Evolutionary conservation across 2,329 filamentous ascomycete species (phyloP).

Genomic region (Hypoxylon sp.): DNA sequence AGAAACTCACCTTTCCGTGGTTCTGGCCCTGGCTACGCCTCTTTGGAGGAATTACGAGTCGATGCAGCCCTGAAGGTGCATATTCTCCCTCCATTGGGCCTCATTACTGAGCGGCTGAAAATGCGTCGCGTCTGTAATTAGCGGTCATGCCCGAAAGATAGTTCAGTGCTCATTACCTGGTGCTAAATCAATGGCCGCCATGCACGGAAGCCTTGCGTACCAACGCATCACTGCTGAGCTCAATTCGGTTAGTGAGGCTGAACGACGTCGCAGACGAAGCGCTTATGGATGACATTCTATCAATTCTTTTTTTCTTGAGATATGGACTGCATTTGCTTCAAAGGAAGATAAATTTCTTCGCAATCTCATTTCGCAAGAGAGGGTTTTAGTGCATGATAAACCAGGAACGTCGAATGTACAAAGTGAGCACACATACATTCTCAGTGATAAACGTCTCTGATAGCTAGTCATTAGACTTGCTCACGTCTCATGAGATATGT

Average conservation of each 20-base stretch:
- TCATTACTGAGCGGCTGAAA: not conserved
- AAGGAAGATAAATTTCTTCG: not conserved
- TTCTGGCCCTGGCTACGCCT: not conserved
- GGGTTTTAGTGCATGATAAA: not conserved
- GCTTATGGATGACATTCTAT: not conserved
- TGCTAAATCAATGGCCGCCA: not conserved
- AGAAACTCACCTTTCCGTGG: constrained; percentile 8
- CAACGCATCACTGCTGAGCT: not conserved
- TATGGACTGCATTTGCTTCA: not conserved
- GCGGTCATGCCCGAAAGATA: not conserved
- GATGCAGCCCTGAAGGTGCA: not conserved
- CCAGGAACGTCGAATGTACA: not conserved
- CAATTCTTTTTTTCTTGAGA: not conserved
- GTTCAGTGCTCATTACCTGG: not conserved
- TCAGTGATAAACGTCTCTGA: not conserved
- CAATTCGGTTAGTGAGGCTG: not conserved
- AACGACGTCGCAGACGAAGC: not conserved
- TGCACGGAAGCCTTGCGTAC: not conserved
- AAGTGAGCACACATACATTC: not conserved
- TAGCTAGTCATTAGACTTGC: not conserved
- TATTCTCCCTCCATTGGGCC: not conserved
- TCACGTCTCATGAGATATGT: not conserved
- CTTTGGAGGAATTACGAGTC: not conserved
- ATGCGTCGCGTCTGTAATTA: not conserved
- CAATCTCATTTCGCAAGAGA: not conserved